These are phyloP conservation scores for Cicer judaicum DNA, from an alignment of 306 rosid genomes.

Conservation along the genomic window DNA sequence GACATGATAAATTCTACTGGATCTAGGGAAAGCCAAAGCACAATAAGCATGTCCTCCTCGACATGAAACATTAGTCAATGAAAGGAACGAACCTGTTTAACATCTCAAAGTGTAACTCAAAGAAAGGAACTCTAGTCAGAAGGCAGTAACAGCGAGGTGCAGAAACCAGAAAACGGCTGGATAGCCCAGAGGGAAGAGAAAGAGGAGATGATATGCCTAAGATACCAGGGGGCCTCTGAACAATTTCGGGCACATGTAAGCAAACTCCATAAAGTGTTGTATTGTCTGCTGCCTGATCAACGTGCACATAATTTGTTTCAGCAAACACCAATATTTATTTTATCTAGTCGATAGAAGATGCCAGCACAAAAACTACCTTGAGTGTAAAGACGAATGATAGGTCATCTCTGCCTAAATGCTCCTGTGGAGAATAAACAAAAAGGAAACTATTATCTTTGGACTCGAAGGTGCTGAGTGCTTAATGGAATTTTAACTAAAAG, in stretches of 20 bases:
- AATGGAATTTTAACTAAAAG: slow-evolving; percentile 25
- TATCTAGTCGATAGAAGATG: slow-evolving; percentile 21
- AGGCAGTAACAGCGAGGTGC: slow-evolving; percentile 98
- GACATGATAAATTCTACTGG: slow-evolving; percentile 44
- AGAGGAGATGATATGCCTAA: slow-evolving; percentile 63
- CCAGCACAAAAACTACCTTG: slow-evolving; percentile 60
- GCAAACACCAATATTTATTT: slow-evolving; percentile 43
- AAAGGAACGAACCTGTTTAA: slow-evolving; percentile 71
- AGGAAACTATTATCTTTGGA: slow-evolving; percentile 34
- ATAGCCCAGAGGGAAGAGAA: slow-evolving; percentile 59
- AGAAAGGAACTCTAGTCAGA: slow-evolving; percentile 85
- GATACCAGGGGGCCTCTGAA: slow-evolving; percentile 92
- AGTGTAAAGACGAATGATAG: slow-evolving; percentile 83
- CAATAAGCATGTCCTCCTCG: not conserved
- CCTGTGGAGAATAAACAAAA: slow-evolving; percentile 58
- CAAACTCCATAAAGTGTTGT: slow-evolving; percentile 95
- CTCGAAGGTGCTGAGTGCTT: slow-evolving; percentile 28
- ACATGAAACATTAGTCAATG: not conserved
- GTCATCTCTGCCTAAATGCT: slow-evolving; percentile 90
- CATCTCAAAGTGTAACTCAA: slow-evolving; percentile 92
- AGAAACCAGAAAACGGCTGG: slow-evolving; percentile 90
- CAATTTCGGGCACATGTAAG: slow-evolving; percentile 91
- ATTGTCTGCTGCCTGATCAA: slow-evolving; percentile 79
- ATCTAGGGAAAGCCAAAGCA: slow-evolving; percentile 17
- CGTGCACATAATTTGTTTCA: slow-evolving; percentile 47